Base-by-base conservation (phyloP, 345 rosid species). In the Lepidium aucheri region DNA sequence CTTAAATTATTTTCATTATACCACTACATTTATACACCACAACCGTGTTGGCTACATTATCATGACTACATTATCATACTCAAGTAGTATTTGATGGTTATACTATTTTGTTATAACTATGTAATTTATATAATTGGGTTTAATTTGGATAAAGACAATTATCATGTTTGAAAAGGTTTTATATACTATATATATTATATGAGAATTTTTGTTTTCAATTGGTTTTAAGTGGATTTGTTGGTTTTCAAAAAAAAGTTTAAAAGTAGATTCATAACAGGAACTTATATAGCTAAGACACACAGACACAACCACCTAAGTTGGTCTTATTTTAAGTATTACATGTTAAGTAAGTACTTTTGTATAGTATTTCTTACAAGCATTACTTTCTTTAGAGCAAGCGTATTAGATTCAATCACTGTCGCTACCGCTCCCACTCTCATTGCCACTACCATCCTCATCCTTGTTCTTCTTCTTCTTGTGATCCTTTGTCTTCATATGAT, bases 371-470 rank as follows among this genome's bases (percentile, higher is more conserved):
- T 16, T 34, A 32, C 11, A 55, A 55, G 59, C 52, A 38, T 54
- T 7, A 51, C 17, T 51, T 28, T 16, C n/a, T 17, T 28, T 12
- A 39, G 35, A 43, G 26, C 47, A 18, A 46, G 15, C 34, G 20
- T 53, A 38, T 45, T 0, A 34, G 20, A 40, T 55, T 72, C 22
- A 72, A 34, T 72, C 76, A 53, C 66, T 72, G 54, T 72, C 71
- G 36, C 76, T 72, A 53, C 60, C 65, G 24, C 76, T 40, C 44
- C 56, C 69, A 8, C 76, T 73, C 24, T 59, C 71, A 46, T 39
- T 39, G 3, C 64, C 75, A 46, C 63, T 70, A 49, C 39, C 69
- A 58, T 58, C 8, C 8, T 60, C 76, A 34, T 72, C 76, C 32
- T 57, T 63, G 35, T 10, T 63, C 15, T 51, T 72, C 59, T 64